Evolutionary conservation across 805 yeast genomes (phyloP).

Genomic region (Kluyveromyces lactis): DNA sequence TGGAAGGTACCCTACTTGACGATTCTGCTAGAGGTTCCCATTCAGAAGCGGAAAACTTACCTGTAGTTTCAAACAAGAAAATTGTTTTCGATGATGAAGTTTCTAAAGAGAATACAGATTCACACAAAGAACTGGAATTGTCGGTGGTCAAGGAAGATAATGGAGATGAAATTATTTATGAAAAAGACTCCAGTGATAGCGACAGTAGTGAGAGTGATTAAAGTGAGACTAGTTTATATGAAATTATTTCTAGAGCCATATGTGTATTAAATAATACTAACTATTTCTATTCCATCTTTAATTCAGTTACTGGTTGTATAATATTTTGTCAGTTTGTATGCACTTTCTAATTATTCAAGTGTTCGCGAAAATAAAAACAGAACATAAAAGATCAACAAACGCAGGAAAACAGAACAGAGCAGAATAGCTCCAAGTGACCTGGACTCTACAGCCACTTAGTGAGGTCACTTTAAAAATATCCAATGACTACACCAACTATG

Average conservation of each 20-base stretch:
- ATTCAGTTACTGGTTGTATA: too few species aligned
- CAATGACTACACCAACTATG: slow-evolving; percentile 32
- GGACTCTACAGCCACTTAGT: too few species aligned
- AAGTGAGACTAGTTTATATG: too few species aligned
- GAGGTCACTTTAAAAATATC: too few species aligned
- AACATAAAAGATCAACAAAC: too few species aligned
- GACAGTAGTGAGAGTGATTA: slow-evolving; percentile 22
- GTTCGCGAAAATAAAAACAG: too few species aligned
- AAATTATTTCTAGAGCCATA: neutral
- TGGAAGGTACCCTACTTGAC: slow-evolving; percentile 73
- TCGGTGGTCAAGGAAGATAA: slow-evolving; percentile 27
- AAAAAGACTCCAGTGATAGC: slow-evolving; percentile 25
- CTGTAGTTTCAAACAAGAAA: slow-evolving; percentile 41
- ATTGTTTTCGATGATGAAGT: slow-evolving; percentile 42
- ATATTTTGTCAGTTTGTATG: too few species aligned
- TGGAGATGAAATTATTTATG: slow-evolving; percentile 30
- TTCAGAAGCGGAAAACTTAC: slow-evolving; percentile 44
- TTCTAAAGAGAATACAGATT: slow-evolving; percentile 27
- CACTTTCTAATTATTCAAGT: too few species aligned
- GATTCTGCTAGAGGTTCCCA: slow-evolving; percentile 19
- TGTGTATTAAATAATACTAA: neutral
- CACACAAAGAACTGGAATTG: slow-evolving; percentile 28
- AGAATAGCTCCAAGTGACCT: too few species aligned
- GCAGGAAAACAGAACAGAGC: too few species aligned
- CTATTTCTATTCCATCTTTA: neutral